These are phyloP conservation scores for Penicillium sp. DNA, from an alignment of 2,329 filamentous ascomycete species.

Conservation along the genomic window DNA sequence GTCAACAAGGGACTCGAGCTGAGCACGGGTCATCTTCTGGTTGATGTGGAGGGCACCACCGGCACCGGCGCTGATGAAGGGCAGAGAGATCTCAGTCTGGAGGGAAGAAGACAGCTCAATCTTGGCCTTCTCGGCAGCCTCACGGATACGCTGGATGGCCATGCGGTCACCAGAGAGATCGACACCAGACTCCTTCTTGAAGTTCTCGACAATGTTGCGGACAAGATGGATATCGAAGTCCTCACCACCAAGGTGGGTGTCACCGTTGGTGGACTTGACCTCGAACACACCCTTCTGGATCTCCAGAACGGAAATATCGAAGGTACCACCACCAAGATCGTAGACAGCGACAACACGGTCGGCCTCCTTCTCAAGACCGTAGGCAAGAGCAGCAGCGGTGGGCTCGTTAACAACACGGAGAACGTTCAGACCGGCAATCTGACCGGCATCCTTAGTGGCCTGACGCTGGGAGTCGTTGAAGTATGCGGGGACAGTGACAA, in stretches of 20 bases:
- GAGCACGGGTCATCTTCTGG: slow-evolving; percentile 85
- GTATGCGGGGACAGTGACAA: slow-evolving; percentile 95
- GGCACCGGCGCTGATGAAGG: slow-evolving; percentile 95
- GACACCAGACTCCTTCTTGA: slow-evolving; percentile 93
- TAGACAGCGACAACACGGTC: slow-evolving; percentile 92
- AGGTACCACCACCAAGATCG: slow-evolving; percentile 97
- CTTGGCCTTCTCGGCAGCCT: slow-evolving; percentile 99
- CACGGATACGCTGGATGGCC: slow-evolving; percentile 98
- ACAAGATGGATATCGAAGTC: slow-evolving; percentile 96
- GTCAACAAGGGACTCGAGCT: slow-evolving; percentile 91
- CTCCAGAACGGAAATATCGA: slow-evolving; percentile 97
- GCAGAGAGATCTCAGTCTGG: slow-evolving; percentile 96
- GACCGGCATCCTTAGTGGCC: slow-evolving; percentile 96
- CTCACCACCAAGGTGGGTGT: slow-evolving; percentile 96
- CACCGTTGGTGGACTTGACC: slow-evolving; percentile 98
- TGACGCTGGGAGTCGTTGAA: slow-evolving; percentile 99
- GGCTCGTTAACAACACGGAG: slow-evolving; percentile 98
- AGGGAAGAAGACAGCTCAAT: slow-evolving; percentile 94
- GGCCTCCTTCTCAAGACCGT: slow-evolving; percentile 91
- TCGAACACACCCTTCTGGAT: slow-evolving; percentile 98
- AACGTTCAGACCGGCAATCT: slow-evolving; percentile 94
- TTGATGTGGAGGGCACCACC: slow-evolving; percentile 99
- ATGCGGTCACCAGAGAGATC: slow-evolving; percentile 91
- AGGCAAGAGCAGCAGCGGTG: slow-evolving; percentile 91
- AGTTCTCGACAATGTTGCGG: slow-evolving; percentile 88